phyloP scores from a whole-genome alignment of 169 alveolate species.

The Cyclospora cayetanensis region DNA sequence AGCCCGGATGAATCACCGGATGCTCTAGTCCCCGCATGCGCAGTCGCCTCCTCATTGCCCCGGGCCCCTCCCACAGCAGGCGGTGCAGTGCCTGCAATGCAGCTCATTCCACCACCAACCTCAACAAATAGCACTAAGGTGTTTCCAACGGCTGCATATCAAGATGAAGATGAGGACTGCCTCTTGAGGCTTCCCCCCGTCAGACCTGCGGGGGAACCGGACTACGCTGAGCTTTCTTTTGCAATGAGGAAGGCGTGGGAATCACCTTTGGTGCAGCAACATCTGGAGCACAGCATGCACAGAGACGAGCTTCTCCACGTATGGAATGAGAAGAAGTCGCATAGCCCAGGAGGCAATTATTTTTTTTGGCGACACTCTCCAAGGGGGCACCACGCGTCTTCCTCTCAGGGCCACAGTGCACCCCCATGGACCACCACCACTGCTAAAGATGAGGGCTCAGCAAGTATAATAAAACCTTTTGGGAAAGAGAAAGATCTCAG shows the following conservation, averaged over 20 bases:
- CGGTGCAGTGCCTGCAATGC: not conserved
- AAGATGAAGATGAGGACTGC: not conserved
- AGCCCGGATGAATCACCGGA: too few relatives aligned
- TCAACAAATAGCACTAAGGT: not conserved
- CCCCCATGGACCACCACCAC: not conserved
- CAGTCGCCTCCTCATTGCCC: too few relatives aligned
- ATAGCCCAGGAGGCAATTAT: not conserved
- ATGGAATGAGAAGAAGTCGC: not conserved
- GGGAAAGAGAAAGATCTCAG: not conserved
- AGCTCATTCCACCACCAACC: not conserved
- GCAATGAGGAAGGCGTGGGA: not conserved
- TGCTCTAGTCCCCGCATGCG: too few relatives aligned
- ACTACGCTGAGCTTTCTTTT: not conserved
- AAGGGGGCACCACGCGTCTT: not conserved
- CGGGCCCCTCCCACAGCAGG: too few relatives aligned
- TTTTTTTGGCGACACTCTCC: not conserved
- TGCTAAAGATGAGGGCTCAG: not conserved
- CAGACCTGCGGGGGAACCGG: not conserved
- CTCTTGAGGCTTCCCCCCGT: not conserved
- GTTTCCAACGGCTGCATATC: not conserved
- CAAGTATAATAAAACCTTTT: not conserved
- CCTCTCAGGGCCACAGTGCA: too few relatives aligned
- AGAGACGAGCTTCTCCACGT: not conserved
- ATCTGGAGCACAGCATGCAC: not conserved
- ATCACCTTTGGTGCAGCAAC: not conserved